Evolutionary conservation across 306 rosid genomes (phyloP).

Genomic region (Vicia villosa): DNA sequence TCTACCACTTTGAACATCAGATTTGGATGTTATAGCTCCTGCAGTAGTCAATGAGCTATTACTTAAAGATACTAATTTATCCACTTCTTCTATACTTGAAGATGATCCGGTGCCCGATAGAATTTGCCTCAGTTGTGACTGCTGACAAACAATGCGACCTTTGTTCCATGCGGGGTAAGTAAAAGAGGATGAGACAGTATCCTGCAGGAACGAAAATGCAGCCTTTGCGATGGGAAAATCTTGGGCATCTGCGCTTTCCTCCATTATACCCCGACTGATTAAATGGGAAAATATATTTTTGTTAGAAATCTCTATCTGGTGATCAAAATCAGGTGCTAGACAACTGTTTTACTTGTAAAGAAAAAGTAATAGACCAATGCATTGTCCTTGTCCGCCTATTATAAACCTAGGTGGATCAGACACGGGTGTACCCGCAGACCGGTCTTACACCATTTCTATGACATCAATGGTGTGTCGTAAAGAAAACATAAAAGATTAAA

Average conservation of each 20-base stretch:
- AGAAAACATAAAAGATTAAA: slow-evolving; percentile 32
- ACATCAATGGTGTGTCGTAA: background rate
- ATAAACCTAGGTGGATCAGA: slow-evolving; percentile 24
- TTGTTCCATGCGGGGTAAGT: slow-evolving; percentile 81
- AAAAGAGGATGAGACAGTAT: slow-evolving; percentile 59
- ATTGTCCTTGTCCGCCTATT: slow-evolving; percentile 7
- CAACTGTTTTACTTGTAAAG: background rate
- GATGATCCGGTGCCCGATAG: slow-evolving; percentile 62
- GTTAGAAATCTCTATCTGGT: slow-evolving; percentile 31
- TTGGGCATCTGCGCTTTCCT: slow-evolving; percentile 55
- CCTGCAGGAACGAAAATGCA: slow-evolving; percentile 74
- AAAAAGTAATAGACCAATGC: background rate
- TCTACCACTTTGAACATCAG: slow-evolving; percentile 44
- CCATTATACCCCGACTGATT: slow-evolving; percentile 81
- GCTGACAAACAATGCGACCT: slow-evolving; percentile 86
- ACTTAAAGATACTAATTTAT: slow-evolving; percentile 57
- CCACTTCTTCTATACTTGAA: slow-evolving; percentile 44
- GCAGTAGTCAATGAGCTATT: slow-evolving; percentile 52
- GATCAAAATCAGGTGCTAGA: slow-evolving; percentile 1
- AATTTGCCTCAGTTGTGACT: slow-evolving; percentile 70
- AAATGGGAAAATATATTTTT: slow-evolving; percentile 37
- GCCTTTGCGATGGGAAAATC: slow-evolving; percentile 75
- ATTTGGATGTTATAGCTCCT: slow-evolving; percentile 52
- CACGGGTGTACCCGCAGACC: background rate
- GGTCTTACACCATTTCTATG: background rate